Percentiles rank a stretch among this genome's conserved stretches.
Conservation (phyloP, 2,329 filamentous ascomycete species). For the Scedosporium dehoogii region DNA sequence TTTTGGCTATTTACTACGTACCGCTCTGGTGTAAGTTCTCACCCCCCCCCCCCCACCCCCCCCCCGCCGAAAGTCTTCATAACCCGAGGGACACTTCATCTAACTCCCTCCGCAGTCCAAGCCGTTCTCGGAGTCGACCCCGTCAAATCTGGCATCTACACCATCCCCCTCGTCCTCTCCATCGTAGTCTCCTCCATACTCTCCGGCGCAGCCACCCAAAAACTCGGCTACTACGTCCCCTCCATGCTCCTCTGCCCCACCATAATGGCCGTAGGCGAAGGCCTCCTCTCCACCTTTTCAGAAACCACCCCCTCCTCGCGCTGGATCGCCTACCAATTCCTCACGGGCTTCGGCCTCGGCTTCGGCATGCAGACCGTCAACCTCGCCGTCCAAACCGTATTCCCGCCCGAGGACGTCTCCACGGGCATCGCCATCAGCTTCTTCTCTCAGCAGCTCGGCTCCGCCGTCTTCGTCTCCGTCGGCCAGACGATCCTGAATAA, state of each 20-base stretch:
- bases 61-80: background rate
- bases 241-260: constrained; percentile 42
- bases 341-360: constrained; percentile 49
- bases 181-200: constrained; percentile 41
- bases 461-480: constrained; percentile 47
- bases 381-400: constrained; percentile 46
- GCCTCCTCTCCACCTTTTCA: constrained; percentile 46
- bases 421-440: constrained; percentile 46
- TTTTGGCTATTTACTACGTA: constrained; percentile 43
- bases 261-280: constrained; percentile 41
- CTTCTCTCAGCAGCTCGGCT: constrained; percentile 49
- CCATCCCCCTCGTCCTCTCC: constrained; percentile 45
- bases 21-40: constrained; percentile 41
- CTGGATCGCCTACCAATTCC: constrained; percentile 52
- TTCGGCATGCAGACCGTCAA: constrained; percentile 47
- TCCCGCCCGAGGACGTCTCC: constrained; percentile 41
- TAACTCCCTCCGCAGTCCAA: constrained; percentile 33
- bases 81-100: background rate
- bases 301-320: constrained; percentile 33
- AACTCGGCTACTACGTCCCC: constrained; percentile 50
- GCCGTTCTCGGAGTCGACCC: constrained; percentile 42
- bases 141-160: constrained; percentile 46
- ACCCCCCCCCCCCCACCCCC: background rate
- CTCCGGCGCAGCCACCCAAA: constrained; percentile 37
- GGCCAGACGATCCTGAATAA: constrained; percentile 44